Conservation (phyloP, 495 filamentous ascomycete genomes). For the Hamigera avellanea region DNA sequence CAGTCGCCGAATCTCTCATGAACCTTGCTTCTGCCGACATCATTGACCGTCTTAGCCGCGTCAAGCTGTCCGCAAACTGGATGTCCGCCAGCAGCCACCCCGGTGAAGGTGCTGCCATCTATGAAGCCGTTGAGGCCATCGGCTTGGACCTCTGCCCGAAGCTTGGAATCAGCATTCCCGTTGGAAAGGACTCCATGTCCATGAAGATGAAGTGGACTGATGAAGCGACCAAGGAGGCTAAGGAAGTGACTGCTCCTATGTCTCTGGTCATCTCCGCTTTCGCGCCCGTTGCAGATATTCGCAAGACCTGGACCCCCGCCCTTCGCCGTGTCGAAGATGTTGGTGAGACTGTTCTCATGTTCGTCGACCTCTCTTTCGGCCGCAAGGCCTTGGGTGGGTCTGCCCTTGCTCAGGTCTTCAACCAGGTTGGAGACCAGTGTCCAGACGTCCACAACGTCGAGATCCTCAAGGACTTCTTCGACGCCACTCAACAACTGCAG, state of each 20-base stretch:
- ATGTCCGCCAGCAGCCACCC: constrained; percentile 93
- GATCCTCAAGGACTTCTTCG: constrained; percentile 81
- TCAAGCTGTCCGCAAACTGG: constrained; percentile 94
- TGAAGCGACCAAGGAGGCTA: constrained; percentile 48
- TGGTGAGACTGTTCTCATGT: constrained; percentile 80
- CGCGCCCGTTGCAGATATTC: constrained; percentile 63
- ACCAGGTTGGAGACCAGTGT: constrained; percentile 69
- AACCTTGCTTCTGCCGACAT: constrained; percentile 85
- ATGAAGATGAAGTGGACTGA: constrained; percentile 98
- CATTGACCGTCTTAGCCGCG: constrained; percentile 58
- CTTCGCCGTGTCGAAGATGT: constrained; percentile 74
- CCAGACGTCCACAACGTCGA: constrained; percentile 78
- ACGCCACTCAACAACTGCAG: constrained; percentile 78
- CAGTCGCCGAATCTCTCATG: constrained; percentile 86
- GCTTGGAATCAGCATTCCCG: constrained; percentile 83
- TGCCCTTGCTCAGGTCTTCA: constrained; percentile 85
- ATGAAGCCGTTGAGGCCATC: constrained; percentile 89
- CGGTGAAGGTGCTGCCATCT: constrained; percentile 87
- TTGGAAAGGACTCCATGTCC: constrained; percentile 95
- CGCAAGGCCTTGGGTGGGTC: constrained; percentile 79
- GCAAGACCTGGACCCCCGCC: constrained; percentile 86
- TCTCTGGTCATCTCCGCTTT: constrained; percentile 88
- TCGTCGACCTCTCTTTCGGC: constrained; percentile 76
- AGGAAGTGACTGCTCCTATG: constrained; percentile 84
- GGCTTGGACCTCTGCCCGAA: constrained; percentile 77